These are phyloP conservation scores for Globisporangium megalacanthum DNA, from an alignment of 352 stramenopile genomes.

Conservation along the genomic window DNA sequence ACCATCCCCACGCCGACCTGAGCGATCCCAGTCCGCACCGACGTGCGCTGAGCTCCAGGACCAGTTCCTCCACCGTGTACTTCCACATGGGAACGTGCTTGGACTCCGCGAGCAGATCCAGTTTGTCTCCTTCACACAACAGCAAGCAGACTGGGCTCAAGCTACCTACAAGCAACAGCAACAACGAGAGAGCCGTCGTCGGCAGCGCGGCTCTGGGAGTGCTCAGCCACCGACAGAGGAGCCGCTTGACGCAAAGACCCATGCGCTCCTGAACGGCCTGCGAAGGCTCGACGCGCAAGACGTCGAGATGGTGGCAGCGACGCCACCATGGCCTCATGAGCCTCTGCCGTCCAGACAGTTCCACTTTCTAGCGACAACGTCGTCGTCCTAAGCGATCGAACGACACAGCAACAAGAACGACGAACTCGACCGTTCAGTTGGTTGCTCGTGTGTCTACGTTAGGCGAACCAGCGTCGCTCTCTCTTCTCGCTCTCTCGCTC, in stretches of 20 bases:
- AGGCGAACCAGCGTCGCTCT: neutral
- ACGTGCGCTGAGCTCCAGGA: conserved; percentile 41
- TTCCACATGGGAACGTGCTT: conserved; percentile 42
- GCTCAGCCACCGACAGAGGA: neutral
- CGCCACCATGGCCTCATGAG: neutral
- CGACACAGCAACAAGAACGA: conserved; percentile 2
- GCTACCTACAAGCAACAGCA: conserved; percentile 5
- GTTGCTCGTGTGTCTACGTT: neutral
- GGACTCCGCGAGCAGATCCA: conserved; percentile 38
- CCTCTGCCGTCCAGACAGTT: conserved; percentile 11
- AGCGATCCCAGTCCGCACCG: conserved; percentile 10
- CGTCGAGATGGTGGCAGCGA: conserved; percentile 21
- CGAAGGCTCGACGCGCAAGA: conserved; percentile 37
- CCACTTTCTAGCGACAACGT: conserved; percentile 20
- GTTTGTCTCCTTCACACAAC: conserved; percentile 35
- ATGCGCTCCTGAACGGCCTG: conserved; percentile 37
- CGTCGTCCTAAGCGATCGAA: conserved; percentile 7
- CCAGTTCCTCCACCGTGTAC: conserved; percentile 32
- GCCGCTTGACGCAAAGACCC: conserved; percentile 21
- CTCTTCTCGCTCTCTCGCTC: neutral
- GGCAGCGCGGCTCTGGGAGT: too few relatives aligned
- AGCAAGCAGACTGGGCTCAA: conserved; percentile 13
- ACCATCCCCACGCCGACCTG: neutral
- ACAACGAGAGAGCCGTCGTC: neutral
- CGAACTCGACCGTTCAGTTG: too few relatives aligned